A percentile compares a stretch with the other conserved stretches of the same genome.
Conservation (phyloP, 108 stramenopile genomes). For the Nannochloropsis oceanica region DNA sequence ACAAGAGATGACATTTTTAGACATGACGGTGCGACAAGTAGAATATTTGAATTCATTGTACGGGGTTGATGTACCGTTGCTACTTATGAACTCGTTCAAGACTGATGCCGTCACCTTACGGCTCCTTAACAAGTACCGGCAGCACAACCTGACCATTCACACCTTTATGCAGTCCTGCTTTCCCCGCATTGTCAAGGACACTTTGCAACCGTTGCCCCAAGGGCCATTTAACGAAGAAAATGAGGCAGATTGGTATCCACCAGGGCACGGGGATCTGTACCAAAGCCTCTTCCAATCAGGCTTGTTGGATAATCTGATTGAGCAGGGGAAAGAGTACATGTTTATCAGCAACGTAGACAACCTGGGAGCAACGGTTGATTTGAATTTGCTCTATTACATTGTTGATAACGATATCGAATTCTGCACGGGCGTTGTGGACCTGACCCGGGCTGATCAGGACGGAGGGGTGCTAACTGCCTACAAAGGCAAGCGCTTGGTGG, state of each 20-base stretch:
- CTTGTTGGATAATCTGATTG: slow-evolving; percentile 52
- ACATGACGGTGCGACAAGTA: slow-evolving; percentile 35
- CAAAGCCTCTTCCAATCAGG: slow-evolving; percentile 88
- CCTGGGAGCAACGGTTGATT: slow-evolving; percentile 89
- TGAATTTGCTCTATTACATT: slow-evolving; percentile 52
- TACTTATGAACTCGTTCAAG: slow-evolving; percentile 98
- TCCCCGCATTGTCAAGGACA: slow-evolving; percentile 33
- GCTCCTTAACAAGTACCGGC: slow-evolving; percentile 55
- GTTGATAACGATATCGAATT: slow-evolving; percentile 56
- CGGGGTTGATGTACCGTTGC: slow-evolving; percentile 47
- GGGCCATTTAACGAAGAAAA: slow-evolving; percentile 16
- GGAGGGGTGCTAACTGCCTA: slow-evolving; percentile 30
- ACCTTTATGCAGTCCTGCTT: slow-evolving; percentile 43
- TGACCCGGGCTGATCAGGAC: slow-evolving; percentile 23
- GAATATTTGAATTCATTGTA: slow-evolving; percentile 38
- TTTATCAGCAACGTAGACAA: slow-evolving; percentile 99
- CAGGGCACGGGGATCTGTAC: slow-evolving; percentile 98
- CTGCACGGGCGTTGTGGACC: slow-evolving; percentile 41
- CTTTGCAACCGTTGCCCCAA: not conserved
- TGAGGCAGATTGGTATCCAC: slow-evolving; percentile 89
- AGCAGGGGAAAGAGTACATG: slow-evolving; percentile 91
- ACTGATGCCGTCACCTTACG: slow-evolving; percentile 81
- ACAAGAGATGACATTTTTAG: slow-evolving; percentile 30
- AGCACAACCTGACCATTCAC: slow-evolving; percentile 45
- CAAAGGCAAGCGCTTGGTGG: slow-evolving; percentile 31